Evolutionary conservation across 1,139 yeast genomes (phyloP), one percentile per base, ranked within the genome.

Genomic region (Suhomyces wounanorum): DNA sequence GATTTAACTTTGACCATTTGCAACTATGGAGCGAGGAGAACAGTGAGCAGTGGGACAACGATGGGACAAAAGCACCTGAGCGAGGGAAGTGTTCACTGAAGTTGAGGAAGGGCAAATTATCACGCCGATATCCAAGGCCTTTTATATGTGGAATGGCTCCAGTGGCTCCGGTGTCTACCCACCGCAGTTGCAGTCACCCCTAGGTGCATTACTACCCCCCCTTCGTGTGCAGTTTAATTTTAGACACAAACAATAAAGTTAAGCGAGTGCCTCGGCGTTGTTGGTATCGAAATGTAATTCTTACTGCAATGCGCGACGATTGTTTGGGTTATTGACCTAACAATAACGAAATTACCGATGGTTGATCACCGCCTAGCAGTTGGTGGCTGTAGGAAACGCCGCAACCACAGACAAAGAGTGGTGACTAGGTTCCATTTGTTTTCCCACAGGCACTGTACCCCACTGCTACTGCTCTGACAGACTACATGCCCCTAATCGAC

Each of bases 171-270:
- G 18, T 10, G 33, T 30, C 14, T 3, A 31, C 35, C 14, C 5
- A n/a, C 18, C 37, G 37, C 17, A 33, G 37, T 8, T 14, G 11
- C 11, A 16, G 44, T 31, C 44, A 41, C 33, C 40, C 40, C 23
- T 3, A 23, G 33, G 11, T 30, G 7, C 33, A 30, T 30, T 30
- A 30, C 33, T 30, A 30, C 33, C 33, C 30, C 39, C 44, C 37
- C 37, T 30, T 41, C 37, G 37, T 30, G 26, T 13, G 33, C 11
- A 26, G 21, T 30, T 30, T 30, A 30, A 41, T 30, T 41, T 30
- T 40, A 40, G 44, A 41, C 18, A 10, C 11, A 30, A 10, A 53
- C 55, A 26, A 45, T n/a, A 51, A 21, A 30, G 10, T 14, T 49
- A 21, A 36, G 52, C 23, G 30, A 44, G 30, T 31, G 51, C 47